These are phyloP conservation scores for Termitomyces eurrhizus DNA, from an alignment of 768 basidiomycete genomes.

Conservation along the genomic window DNA sequence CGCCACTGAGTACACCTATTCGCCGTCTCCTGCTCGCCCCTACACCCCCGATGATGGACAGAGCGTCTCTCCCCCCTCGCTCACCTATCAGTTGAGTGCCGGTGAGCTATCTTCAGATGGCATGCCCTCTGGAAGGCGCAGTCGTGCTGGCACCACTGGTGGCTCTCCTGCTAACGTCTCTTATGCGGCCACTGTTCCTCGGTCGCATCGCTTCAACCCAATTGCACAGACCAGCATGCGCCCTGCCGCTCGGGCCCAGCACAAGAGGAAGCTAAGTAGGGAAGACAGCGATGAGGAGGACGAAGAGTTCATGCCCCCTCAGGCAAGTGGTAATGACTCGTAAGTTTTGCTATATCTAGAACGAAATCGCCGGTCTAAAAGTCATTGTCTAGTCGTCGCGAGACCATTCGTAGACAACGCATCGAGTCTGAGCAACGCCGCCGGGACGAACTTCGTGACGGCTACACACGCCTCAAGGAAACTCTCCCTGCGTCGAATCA, in stretches of 20 bases:
- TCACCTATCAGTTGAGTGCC: constrained; percentile 61
- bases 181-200: constrained; percentile 58
- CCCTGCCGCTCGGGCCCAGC: constrained; percentile 43
- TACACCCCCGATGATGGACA: constrained; percentile 64
- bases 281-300: constrained; percentile 72
- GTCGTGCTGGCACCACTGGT: constrained; percentile 42
- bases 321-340: constrained; percentile 48
- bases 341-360: constrained; percentile 24
- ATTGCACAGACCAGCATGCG: constrained; percentile 56
- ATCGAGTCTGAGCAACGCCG: constrained; percentile 93
- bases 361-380: neutral
- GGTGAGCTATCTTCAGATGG: constrained; percentile 77
- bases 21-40: constrained; percentile 56
- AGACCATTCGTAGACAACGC: constrained; percentile 88
- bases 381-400: constrained; percentile 55
- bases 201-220: constrained; percentile 79
- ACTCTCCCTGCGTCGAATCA: constrained; percentile 87
- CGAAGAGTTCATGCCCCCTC: constrained; percentile 66
- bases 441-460: constrained; percentile 89
- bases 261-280: constrained; percentile 40
- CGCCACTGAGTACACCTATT: constrained; percentile 54
- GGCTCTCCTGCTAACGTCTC: constrained; percentile 52
- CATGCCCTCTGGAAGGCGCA: constrained; percentile 57
- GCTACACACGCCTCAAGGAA: constrained; percentile 87
- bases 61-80: constrained; percentile 67